Percentiles rank a stretch among this genome's conserved stretches.
These are phyloP conservation scores for Alternaria tenuissima DNA, from an alignment of 2,329 filamentous ascomycete genomes.

Conservation along the genomic window DNA sequence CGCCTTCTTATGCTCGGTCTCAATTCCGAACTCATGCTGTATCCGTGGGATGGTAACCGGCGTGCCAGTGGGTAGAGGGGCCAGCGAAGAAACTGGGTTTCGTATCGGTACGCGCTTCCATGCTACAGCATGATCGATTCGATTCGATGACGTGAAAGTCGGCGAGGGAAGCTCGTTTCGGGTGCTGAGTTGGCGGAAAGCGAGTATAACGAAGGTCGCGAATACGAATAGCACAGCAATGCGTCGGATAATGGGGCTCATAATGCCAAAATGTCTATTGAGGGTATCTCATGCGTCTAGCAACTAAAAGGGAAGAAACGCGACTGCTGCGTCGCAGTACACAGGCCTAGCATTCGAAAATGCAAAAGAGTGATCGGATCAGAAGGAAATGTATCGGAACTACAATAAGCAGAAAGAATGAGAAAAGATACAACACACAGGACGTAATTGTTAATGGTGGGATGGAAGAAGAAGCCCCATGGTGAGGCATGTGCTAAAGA, in stretches of 20 bases:
- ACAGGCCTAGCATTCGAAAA: not conserved
- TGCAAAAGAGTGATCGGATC: slow-evolving; percentile 1
- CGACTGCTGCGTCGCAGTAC: not conserved
- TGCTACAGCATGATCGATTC: slow-evolving; percentile 38
- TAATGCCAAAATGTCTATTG: slow-evolving; percentile 20
- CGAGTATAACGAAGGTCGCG: slow-evolving; percentile 39
- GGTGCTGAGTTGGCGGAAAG: slow-evolving; percentile 40
- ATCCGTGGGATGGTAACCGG: slow-evolving; percentile 46
- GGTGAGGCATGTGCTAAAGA: slow-evolving; percentile 7
- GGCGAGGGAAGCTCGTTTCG: slow-evolving; percentile 28
- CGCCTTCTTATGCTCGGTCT: slow-evolving; percentile 44
- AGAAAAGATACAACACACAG: not conserved
- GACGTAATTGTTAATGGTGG: not conserved
- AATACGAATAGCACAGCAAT: slow-evolving; percentile 39
- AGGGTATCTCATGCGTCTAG: slow-evolving; percentile 1
- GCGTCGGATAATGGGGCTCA: slow-evolving; percentile 43
- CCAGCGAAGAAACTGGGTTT: slow-evolving; percentile 44
- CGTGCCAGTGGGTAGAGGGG: slow-evolving; percentile 42
- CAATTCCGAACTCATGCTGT: slow-evolving; percentile 48
- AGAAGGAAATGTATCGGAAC: not conserved
- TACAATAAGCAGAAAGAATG: not conserved
- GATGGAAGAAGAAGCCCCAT: slow-evolving; percentile 12
- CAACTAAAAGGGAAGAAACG: slow-evolving; percentile 1
- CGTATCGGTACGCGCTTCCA: slow-evolving; percentile 46
- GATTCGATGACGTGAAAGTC: slow-evolving; percentile 34